A percentile compares a stretch with the other conserved stretches of the same genome.
Conservation (phyloP, 257 asterid genomes). For the Ballota nigra region DNA sequence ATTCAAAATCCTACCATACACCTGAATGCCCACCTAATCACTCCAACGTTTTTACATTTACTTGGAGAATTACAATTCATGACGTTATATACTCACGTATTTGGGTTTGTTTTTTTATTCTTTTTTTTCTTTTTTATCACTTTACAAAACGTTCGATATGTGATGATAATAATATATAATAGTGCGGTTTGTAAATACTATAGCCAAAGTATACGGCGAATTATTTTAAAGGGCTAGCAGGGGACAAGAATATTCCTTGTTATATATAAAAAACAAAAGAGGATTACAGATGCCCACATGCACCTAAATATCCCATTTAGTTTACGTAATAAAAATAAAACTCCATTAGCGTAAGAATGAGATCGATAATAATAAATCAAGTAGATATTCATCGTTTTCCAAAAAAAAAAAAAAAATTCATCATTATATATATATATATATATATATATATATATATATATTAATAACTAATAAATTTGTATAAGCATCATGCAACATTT, state of each 20-base stretch:
- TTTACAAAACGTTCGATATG: neutral
- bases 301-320: neutral
- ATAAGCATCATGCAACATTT: neutral
- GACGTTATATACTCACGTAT: neutral
- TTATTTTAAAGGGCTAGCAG: neutral
- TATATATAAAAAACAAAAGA: neutral
- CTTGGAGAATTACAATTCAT: too few relatives aligned
- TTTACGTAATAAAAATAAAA: neutral
- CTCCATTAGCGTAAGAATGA: neutral
- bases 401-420: neutral
- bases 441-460: neutral
- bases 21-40: too few relatives aligned
- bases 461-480: neutral
- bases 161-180: too few relatives aligned
- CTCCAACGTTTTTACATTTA: too few relatives aligned
- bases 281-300: conserved; percentile 19
- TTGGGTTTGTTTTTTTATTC: too few relatives aligned
- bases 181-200: neutral
- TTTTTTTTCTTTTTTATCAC: too few relatives aligned
- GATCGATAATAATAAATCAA: neutral
- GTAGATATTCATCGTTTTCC: neutral
- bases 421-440: neutral
- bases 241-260: conserved; percentile 16
- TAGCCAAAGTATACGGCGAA: neutral
- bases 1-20: too few relatives aligned